Base-by-base conservation (phyloP, 768 basidiomycete species). In the Termitomyces eurrhizus region DNA sequence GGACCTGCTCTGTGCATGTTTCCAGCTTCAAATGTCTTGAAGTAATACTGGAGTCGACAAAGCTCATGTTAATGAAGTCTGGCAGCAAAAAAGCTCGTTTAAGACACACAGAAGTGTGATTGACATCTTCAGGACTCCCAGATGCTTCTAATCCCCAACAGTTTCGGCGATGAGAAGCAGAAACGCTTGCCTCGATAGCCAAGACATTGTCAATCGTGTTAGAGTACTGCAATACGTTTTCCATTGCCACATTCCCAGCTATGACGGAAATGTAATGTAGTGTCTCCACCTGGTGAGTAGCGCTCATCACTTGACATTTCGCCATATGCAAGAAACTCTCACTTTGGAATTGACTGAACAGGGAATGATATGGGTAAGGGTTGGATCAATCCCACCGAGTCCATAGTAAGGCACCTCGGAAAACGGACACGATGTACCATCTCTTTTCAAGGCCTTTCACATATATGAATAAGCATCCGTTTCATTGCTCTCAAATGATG, bases 391-490 rank as follows among this genome's bases (percentile, higher is more conserved):
- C 7, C 53, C 55, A 16, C 48, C 53, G 8, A 53, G 49, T 4
- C 53, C 60, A 39, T 58, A 62, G 41, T 61, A 65, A 24, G 58
- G 57, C 11, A 59, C 52, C 26, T 61, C 59, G 0, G 64, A 60
- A 24, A 67, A 32, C 29, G 58, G 66, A 24, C 64, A 67, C n/a
- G 59, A 61, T 9, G 57, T 60, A 21, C 66, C 66, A 44, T 67
- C 66, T 12, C 64, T 62, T 65, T 67, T 65, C 32, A 65, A 26
- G 33, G 56, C 57, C 64, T 63, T 32, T 12, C 21, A 36, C 21
- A 33, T 11, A 5, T 7, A 44, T 36, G 18, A 9, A 26, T 12
- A 50, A 58, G 32, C 49, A 11, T 18, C 14, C 2, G 6, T 4
- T n/a, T 13, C 4, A 33, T 32, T 49, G 24, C 29, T 24, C 39